phyloP scores from a whole-genome alignment of 1,284 basidiomycete species.

The Cystobasidiaceae sp. region DNA sequence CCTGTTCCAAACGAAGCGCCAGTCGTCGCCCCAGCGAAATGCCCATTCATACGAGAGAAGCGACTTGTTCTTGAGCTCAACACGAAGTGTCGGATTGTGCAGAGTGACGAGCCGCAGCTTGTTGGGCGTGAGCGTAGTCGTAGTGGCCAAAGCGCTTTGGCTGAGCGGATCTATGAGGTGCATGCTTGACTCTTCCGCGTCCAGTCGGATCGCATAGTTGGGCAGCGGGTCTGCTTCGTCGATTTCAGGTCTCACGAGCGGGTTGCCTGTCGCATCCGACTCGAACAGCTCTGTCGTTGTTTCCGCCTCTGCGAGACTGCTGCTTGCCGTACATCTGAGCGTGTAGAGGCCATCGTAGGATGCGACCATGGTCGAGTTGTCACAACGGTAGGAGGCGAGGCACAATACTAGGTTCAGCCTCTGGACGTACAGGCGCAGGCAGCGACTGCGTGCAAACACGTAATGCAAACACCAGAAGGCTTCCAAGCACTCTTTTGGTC shows the following conservation, averaged over 20 bases:
- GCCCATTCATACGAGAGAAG: slow-evolving; percentile 22
- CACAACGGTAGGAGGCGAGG: too few species aligned
- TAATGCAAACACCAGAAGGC: too few species aligned
- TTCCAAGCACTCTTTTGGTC: too few species aligned
- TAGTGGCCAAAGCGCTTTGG: neutral
- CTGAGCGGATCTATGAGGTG: slow-evolving; percentile 18
- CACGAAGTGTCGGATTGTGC: slow-evolving; percentile 3
- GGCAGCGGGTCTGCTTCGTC: slow-evolving; percentile 20
- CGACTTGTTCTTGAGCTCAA: slow-evolving; percentile 27
- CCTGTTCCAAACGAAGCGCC: slow-evolving; percentile 9
- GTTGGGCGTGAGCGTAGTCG: slow-evolving; percentile 2
- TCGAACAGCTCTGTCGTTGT: slow-evolving; percentile 20
- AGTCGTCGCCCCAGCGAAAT: slow-evolving; percentile 20
- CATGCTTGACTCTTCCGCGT: slow-evolving; percentile 5
- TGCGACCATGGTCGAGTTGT: neutral
- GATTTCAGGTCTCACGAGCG: slow-evolving; percentile 20
- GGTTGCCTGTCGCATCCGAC: slow-evolving; percentile 8
- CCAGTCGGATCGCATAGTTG: slow-evolving; percentile 3
- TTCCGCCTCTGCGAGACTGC: slow-evolving; percentile 8
- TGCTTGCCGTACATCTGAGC: slow-evolving; percentile 2
- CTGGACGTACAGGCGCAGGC: too few species aligned
- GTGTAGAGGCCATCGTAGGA: slow-evolving; percentile 10
- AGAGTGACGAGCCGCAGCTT: slow-evolving; percentile 21
- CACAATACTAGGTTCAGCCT: too few species aligned
- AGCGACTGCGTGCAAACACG: too few species aligned